Base-by-base conservation (phyloP, 2,329 filamentous ascomycete genomes). In the Cladosporium sp. region DNA sequence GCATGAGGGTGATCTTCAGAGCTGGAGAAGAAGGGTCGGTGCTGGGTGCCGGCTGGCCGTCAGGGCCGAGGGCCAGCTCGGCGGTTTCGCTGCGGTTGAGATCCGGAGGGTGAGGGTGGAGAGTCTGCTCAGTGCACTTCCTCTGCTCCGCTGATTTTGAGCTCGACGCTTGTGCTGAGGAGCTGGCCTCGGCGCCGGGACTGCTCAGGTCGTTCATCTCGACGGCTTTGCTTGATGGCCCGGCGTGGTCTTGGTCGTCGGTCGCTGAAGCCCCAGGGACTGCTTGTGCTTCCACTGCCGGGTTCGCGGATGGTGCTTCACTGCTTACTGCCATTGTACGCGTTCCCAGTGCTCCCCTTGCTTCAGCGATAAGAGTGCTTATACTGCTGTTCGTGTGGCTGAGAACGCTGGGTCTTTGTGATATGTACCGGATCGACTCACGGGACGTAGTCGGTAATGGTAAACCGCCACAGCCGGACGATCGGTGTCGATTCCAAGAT, bases 1-100 rank as follows among this genome's bases (percentile, higher is more conserved):
- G 79, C 35, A 96, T 79, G 35, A 97, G 77, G 49, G 89, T 95
- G 60, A 97, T 95, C 57, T 81, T 80, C 66, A 88, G 83, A 6
- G 72, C 68, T 3, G 73, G 71, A 14, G 43, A 35, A 16, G 51
- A 46, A 22, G 51, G 43, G 19, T 46, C 51, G 18, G 44, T 43
- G 33, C 22, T n/a, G 19, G 49, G 42, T 28, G 49, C 42, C 9
- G 49, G 49, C 19, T 52, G 33, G 16, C 51, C 51, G 31, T 53
- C 51, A 11, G 51, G 51, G 18, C 51, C 51, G 3, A 53, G 51
- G 28, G 44, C 43, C 22, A 53, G 37, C 22, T 53, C 51, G 43
- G 51, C 51, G 16, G 51, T 53, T 43, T 53, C 35, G 43, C 43
- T 46, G 31, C 51, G 51, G 33, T 44, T 52, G 42, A 52, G 42